A percentile compares a stretch with the other conserved stretches of the same genome.
These are phyloP conservation scores for Pseudozyma flocculosa DNA, from an alignment of 1,284 basidiomycete species.

Conservation along the genomic window DNA sequence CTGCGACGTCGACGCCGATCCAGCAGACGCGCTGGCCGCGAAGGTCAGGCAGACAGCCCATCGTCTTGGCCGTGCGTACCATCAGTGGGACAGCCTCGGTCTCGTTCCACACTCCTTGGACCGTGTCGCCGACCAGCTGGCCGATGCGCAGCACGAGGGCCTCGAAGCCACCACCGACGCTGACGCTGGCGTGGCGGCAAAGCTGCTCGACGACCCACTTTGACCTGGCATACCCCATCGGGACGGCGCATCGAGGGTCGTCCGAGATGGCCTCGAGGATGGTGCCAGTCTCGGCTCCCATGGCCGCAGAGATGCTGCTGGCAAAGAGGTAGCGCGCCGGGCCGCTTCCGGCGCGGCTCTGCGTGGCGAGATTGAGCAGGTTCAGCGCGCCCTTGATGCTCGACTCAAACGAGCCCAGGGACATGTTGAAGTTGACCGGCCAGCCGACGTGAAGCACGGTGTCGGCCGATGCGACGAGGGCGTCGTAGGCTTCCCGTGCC, in stretches of 20 bases:
- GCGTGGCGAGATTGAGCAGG: slow-evolving; percentile 64
- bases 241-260: slow-evolving; percentile 59
- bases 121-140: slow-evolving; percentile 65
- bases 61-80: slow-evolving; percentile 60
- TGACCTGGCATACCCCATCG: slow-evolving; percentile 65
- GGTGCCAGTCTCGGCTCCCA: slow-evolving; percentile 51
- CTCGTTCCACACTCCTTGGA: slow-evolving; percentile 66
- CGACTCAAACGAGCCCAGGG: slow-evolving; percentile 23
- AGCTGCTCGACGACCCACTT: slow-evolving; percentile 69
- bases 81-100: slow-evolving; percentile 63
- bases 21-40: slow-evolving; percentile 62
- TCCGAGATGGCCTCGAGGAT: slow-evolving; percentile 60
- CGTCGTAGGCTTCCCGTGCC: slow-evolving; percentile 9
- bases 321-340: slow-evolving; percentile 64
- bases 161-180: slow-evolving; percentile 22
- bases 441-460: slow-evolving; percentile 41
- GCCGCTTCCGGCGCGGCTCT: slow-evolving; percentile 59
- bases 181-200: slow-evolving; percentile 60
- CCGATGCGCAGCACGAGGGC: slow-evolving; percentile 57
- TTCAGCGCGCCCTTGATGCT: slow-evolving; percentile 63
- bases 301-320: slow-evolving; percentile 63
- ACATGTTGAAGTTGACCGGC: slow-evolving; percentile 44
- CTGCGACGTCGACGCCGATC: slow-evolving; percentile 67
- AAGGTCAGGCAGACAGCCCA: slow-evolving; percentile 62
- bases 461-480: slow-evolving; percentile 8